Evolutionary conservation across 176 grass and related monocot species (phyloP), one percentile per base, ranked within the genome.

Genomic region (Oryza australiensis): DNA sequence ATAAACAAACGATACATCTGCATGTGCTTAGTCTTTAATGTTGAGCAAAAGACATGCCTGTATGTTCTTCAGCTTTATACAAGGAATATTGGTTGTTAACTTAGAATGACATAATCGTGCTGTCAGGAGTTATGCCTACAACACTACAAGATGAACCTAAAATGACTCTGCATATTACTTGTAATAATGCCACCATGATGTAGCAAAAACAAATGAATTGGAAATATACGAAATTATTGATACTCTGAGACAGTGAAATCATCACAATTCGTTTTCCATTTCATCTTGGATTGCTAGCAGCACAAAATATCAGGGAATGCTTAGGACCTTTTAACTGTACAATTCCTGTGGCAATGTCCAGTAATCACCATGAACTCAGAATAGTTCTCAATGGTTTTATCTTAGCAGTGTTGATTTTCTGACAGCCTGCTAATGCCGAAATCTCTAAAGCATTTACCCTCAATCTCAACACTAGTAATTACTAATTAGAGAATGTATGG

Each of bases 11-110:
- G 46, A 29, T 14, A 86, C 78, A 38, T 67, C 60, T 45, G 38
- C 78, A 75, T 68, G 70, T 62, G 51, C 51, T 35, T 78, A 69
- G 20, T 20, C 64, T 69, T 74, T 42, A 69, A 74, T 40, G 41
- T 33, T 67, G 46, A 80, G 74, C 13, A 32, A 75, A 80, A 26
- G 73, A 20, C 45, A 74, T 20, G 26, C 33, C 60, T 82, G 26
- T 48, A 66, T 82, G 72, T 86, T 53, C 82, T 77, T 82, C 42
- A 10, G 11, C 42, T 89, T 85, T 62, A 76, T 64, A 55, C 55
- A 66, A 26, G 48, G 35, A 22, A 82, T 78, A 62, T 68, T 55
- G 60, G n/a, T 57, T 60, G 32, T 80, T 66, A 30, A 34, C 22
- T 85, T 29, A 59, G 57, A 69, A 45, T 38, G 77, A 72, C 26